Base-by-base conservation (phyloP, 2,329 filamentous ascomycete genomes). In the Aspergillus ochraceoroseus region DNA sequence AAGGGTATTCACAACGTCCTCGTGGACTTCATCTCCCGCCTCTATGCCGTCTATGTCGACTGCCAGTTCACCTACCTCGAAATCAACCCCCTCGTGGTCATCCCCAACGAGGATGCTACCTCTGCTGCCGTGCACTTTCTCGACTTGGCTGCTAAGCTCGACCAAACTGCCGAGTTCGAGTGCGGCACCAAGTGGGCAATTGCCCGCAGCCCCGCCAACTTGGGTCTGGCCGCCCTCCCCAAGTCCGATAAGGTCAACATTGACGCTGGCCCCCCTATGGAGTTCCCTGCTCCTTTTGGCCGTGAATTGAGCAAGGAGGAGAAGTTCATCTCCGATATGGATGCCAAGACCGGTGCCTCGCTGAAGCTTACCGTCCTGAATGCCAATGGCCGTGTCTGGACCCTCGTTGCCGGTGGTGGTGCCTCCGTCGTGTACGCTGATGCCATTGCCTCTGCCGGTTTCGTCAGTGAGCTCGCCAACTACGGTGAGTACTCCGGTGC, bases 11-110 rank as follows among this genome's bases (percentile, higher is more conserved):
- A 98, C 80, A 95, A 95, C 64, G 92, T 98, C 63, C 81, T 98
- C 46, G 86, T 98, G 50, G 92, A 98, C 79, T 98, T 98, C 79
- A 98, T 98, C 75, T 87, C 87, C 62, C 83, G 92, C 60, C 79
- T 98, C 55, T 98, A 98, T 67, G 92, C 90, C 59, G 92, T 98
- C 73, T 98, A 96, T 64, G 92, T 96, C 53, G 92, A 98, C 77
- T 94, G 87, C 81, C 92, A 98, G 73, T 98, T 98, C 80, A 96
- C 92, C 63, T 98, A 98, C 76, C 87, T 98, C 58, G 92, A 98
- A 74, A 98, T 98, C 78, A 98, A 98, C 82, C 92, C 92, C 57
- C 76, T 98, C 52, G 92, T 98, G 48, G 92, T 95, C 66, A 90
- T 98, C 61, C 92, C 92, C 68, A 96, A 96, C 70, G 83, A 79